Evolutionary conservation across 306 rosid genomes (phyloP).

Genomic region (Cucurbita pepo): DNA sequence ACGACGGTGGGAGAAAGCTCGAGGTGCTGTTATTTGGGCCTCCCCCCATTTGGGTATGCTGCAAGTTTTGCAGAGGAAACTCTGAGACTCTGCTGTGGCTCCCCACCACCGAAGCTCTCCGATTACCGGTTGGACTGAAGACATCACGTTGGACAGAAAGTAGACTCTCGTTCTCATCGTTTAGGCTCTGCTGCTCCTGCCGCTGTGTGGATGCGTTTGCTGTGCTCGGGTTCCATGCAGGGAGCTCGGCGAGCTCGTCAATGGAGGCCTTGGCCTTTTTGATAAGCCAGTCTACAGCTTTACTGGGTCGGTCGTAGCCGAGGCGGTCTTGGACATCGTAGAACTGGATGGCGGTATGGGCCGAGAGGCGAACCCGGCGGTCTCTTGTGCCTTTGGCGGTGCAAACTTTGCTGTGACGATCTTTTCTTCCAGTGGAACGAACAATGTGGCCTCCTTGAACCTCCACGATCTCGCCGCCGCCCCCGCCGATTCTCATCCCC

Average conservation of each 20-base stretch:
- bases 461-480: slow-evolving; percentile 14
- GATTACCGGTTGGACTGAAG: no score
- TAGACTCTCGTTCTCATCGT: slow-evolving; percentile 4
- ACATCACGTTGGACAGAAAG: not conserved
- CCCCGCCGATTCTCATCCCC: slow-evolving; percentile 9
- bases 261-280: slow-evolving; percentile 15
- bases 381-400: slow-evolving; percentile 16
- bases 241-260: slow-evolving; percentile 18
- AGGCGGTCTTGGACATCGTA: slow-evolving; percentile 18
- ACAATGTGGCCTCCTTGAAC: slow-evolving; percentile 20
- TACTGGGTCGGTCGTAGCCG: slow-evolving; percentile 15
- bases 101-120: no score
- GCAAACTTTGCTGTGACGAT: slow-evolving; percentile 16
- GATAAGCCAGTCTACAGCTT: slow-evolving; percentile 14
- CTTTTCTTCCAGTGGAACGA: slow-evolving; percentile 12
- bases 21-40: slow-evolving; percentile 17
- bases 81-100: not conserved
- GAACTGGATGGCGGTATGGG: slow-evolving; percentile 12
- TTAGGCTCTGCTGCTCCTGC: slow-evolving; percentile 5
- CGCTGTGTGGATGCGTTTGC: not conserved
- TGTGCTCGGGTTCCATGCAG: slow-evolving; percentile 10
- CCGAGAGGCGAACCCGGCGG: slow-evolving; percentile 14
- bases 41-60: slow-evolving; percentile 19
- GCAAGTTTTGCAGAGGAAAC: slow-evolving; percentile 12
- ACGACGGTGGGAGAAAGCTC: slow-evolving; percentile 44